Evolutionary conservation across 73 alveolate genomes (phyloP), one percentile per base, ranked within the genome.

Genomic region (Tetrahymena borealis): DNA sequence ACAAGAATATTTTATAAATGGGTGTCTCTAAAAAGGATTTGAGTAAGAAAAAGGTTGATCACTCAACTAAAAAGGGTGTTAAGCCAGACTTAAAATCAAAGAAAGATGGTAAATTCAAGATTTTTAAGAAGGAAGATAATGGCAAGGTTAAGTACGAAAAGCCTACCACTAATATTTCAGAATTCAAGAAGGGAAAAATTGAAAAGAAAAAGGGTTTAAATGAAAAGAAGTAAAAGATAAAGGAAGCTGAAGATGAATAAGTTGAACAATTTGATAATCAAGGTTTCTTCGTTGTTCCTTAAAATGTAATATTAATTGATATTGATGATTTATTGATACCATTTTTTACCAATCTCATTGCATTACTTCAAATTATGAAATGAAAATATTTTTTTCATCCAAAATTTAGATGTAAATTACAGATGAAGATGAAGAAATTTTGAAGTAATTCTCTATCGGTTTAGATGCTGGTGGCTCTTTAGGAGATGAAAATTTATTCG

Each of bases 371-470:
- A 20, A 15, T 60, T n/a, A 7, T 41, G 20, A 41, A 41, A 12
- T 40, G 78, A 4, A n/a, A n/a, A n/a, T 6, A 4, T 43, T 60
- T 60, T 24, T 60, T 4, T 9, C 28, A 13, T 24, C 7, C 28
- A 6, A 60, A 60, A 15, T 15, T 1, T 3, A 60, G 85, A 60
- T 60, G 85, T 60, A 93, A 93, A 79, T 93, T 35, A n/a, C 93
- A 32, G 42, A 90, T n/a, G 95, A 93, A 85, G 95, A 93, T 93
- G 95, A 93, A 40, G 40, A 93, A 93, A 93, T 93, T 24, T 85
- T 85, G 90, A 37, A 60, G 39, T 39, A 93, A 40, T 93, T 79
- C 40, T 60, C 85, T 18, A 60, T 60, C 10, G 85, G 85, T 24
- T 32, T 18, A 4, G 28, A 60, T 60, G 85, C 85, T 24, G 38